phyloP scores from a whole-genome alignment of 139 green algal species.

The Coelastrella sp. region DNA sequence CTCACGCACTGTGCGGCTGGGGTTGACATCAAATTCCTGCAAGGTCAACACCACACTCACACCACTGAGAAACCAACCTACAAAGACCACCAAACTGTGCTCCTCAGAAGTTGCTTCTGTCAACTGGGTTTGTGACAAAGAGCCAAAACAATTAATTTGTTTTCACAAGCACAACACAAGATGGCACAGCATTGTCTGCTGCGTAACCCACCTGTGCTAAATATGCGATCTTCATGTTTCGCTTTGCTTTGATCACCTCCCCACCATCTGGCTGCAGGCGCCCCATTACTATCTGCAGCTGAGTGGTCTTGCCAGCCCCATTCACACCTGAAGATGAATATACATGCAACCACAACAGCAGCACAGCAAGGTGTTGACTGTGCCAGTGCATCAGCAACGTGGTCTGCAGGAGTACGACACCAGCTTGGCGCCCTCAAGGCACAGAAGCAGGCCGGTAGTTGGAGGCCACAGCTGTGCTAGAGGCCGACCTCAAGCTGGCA shows the following conservation, averaged over 20 bases:
- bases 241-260: conserved; percentile 86
- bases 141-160: not conserved
- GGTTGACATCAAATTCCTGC: conserved; percentile 97
- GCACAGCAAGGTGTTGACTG: not conserved
- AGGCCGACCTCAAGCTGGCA: no score
- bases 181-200: not conserved
- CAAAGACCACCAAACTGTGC: not conserved
- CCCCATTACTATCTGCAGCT: conserved; percentile 97
- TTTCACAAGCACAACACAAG: not conserved
- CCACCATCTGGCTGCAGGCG: conserved; percentile 87
- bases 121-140: no score
- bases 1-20: conserved; percentile 92
- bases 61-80: no score
- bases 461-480: no score
- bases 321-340: conserved; percentile 86
- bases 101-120: no score
- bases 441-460: no score
- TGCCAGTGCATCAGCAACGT: not conserved
- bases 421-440: not conserved
- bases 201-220: conserved; percentile 79
- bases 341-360: not conserved
- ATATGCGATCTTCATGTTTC: conserved; percentile 94
- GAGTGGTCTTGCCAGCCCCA: conserved; percentile 98
- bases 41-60: not conserved
- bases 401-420: not conserved